These are phyloP conservation scores for Chlorophyllum brunneum DNA, from an alignment of 768 basidiomycete species.

Conservation along the genomic window DNA sequence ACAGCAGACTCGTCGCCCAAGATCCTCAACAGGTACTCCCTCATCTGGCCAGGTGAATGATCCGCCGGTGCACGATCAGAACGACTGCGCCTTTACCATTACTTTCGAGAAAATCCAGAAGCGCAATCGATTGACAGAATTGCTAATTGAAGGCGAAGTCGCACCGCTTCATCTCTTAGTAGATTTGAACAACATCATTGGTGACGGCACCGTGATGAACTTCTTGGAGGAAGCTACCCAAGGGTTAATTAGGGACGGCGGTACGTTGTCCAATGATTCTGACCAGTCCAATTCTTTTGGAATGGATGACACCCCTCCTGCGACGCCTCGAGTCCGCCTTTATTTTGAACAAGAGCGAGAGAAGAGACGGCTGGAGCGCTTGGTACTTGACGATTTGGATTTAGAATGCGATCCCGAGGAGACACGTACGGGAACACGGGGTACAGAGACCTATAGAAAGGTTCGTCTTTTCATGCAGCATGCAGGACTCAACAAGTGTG, in stretches of 20 bases:
- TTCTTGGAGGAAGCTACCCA: conserved; percentile 44
- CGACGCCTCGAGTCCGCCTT: conserved; percentile 26
- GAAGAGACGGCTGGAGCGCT: conserved; percentile 39
- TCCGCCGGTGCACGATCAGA: background rate
- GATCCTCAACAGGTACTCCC: background rate
- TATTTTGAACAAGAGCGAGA: conserved; percentile 29
- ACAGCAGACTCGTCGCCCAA: conserved; percentile 1
- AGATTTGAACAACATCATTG: conserved; percentile 50
- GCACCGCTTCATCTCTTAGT: conserved; percentile 74
- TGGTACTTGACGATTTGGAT: conserved; percentile 59
- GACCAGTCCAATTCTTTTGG: background rate
- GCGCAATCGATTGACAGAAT: background rate
- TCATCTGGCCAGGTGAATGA: background rate
- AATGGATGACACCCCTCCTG: conserved; percentile 33
- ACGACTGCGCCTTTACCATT: background rate
- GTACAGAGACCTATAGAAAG: background rate
- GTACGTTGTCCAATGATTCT: no score
- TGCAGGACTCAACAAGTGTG: background rate
- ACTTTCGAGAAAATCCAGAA: background rate
- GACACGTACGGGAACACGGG: background rate
- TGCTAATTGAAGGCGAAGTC: conserved; percentile 34
- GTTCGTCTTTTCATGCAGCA: background rate
- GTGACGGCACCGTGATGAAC: conserved; percentile 33
- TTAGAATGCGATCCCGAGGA: conserved; percentile 43
- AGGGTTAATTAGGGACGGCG: background rate